These are phyloP conservation scores for Entomortierella chlamydospora DNA, from an alignment of 192 early-diverging fungal species.

Conservation along the genomic window DNA sequence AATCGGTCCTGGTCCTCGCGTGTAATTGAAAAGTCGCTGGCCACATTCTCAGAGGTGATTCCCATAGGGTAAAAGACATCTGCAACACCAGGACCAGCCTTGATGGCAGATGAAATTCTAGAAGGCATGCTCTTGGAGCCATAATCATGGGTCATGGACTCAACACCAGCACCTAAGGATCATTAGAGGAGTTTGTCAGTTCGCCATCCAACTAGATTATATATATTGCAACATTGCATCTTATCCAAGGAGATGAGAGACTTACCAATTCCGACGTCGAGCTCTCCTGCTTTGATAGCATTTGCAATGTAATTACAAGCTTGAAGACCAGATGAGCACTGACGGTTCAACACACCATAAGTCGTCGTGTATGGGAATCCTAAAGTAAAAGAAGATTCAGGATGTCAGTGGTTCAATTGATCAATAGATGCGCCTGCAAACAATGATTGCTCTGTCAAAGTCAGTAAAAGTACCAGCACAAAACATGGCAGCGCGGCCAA, in stretches of 20 bases:
- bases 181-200: neutral
- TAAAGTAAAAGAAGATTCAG: neutral
- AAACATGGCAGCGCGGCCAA: conserved; percentile 57
- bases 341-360: conserved; percentile 90
- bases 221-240: neutral
- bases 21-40: conserved; percentile 82
- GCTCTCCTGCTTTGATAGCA: conserved; percentile 89
- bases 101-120: conserved; percentile 77
- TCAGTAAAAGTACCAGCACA: neutral
- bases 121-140: conserved; percentile 78
- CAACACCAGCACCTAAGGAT: conserved; percentile 81
- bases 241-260: too few relatives aligned
- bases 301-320: conserved; percentile 89
- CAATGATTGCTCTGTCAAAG: too few relatives aligned
- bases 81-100: conserved; percentile 68
- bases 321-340: conserved; percentile 94
- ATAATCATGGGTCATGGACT: conserved; percentile 94
- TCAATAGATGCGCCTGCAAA: too few relatives aligned
- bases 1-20: conserved; percentile 90
- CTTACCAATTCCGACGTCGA: conserved; percentile 88
- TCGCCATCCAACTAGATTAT: neutral
- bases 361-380: conserved; percentile 84
- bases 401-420: neutral
- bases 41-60: conserved; percentile 96
- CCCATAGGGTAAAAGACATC: conserved; percentile 89